Conservation (phyloP, 108 stramenopile genomes). For the Discostella stelligeroides region DNA sequence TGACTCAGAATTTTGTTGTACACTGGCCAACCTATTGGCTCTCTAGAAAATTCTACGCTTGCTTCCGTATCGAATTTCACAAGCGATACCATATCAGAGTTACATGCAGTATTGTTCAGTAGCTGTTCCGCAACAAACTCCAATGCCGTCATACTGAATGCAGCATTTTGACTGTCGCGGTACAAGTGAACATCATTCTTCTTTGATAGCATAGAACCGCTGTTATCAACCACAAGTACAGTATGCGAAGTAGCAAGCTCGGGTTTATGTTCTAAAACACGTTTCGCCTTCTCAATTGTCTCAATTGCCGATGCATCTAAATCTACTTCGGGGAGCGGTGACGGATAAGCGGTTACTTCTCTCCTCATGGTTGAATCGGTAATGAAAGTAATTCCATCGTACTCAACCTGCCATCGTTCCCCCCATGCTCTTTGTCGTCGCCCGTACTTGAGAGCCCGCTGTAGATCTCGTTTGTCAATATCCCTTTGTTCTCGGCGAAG, state of each 20-base stretch:
- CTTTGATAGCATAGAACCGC: slow-evolving; percentile 37
- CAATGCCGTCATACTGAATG: slow-evolving; percentile 38
- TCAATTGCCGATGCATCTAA: not conserved
- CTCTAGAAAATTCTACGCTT: slow-evolving; percentile 26
- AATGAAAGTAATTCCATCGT: slow-evolving; percentile 44
- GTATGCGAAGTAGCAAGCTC: slow-evolving; percentile 35
- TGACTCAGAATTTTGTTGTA: slow-evolving; percentile 37
- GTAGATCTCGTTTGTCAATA: slow-evolving; percentile 41
- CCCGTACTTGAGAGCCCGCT: slow-evolving; percentile 36
- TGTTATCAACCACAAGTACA: slow-evolving; percentile 41
- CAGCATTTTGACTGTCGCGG: slow-evolving; percentile 45
- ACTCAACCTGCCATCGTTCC: slow-evolving; percentile 27
- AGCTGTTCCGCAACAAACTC: slow-evolving; percentile 44
- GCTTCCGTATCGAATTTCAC: slow-evolving; percentile 25
- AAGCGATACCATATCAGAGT: slow-evolving; percentile 36
- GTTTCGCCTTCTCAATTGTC: slow-evolving; percentile 10
- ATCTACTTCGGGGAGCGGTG: slow-evolving; percentile 23
- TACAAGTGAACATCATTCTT: slow-evolving; percentile 42
- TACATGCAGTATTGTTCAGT: slow-evolving; percentile 33
- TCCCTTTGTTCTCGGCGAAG: slow-evolving; percentile 42
- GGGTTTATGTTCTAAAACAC: slow-evolving; percentile 21
- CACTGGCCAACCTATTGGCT: slow-evolving; percentile 36
- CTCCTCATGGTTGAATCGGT: slow-evolving; percentile 27
- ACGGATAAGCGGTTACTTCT: slow-evolving; percentile 43
- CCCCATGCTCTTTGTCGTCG: slow-evolving; percentile 16